phyloP scores from a whole-genome alignment of 163 green algal genomes.

The Chlorella variabilis region DNA sequence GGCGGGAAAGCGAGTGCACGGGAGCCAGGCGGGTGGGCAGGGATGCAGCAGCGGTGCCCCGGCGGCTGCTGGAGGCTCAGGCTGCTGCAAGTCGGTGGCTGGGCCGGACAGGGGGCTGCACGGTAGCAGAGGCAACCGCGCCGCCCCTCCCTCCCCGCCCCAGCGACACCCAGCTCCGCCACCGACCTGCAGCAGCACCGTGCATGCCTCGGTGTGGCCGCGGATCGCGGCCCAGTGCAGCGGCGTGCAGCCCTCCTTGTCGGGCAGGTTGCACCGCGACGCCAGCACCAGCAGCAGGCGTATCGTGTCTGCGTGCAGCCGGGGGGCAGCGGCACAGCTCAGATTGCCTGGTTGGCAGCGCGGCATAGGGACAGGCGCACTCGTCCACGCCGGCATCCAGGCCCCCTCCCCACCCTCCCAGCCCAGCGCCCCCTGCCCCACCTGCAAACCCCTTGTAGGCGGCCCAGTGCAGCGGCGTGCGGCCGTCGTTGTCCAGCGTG shows the following conservation, averaged over 20 bases:
- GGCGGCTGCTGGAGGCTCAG: no score
- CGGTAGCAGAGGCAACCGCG: neutral
- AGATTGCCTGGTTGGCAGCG: no score
- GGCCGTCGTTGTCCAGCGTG: slow-evolving; percentile 80
- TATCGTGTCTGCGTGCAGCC: slow-evolving; percentile 69
- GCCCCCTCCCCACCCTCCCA: no score
- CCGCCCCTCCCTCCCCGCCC: no score
- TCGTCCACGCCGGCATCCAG: no score
- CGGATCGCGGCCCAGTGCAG: slow-evolving; percentile 97
- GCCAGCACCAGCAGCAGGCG: slow-evolving; percentile 92
- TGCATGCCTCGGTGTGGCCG: slow-evolving; percentile 91
- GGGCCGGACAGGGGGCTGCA: no score
- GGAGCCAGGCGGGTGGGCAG: neutral
- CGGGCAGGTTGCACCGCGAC: slow-evolving; percentile 55
- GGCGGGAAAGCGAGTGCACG: no score
- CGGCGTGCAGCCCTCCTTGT: slow-evolving; percentile 93
- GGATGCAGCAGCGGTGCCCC: neutral
- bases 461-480: slow-evolving; percentile 94
- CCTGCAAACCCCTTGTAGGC: slow-evolving; percentile 92
- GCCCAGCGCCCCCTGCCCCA: no score
- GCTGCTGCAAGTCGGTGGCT: no score
- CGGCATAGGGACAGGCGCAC: no score
- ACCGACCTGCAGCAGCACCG: slow-evolving; percentile 85
- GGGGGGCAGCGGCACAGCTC: neutral
- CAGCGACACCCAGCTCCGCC: no score